A percentile compares a stretch with the other conserved stretches of the same genome.
These are phyloP conservation scores for Ustilago esculenta DNA, from an alignment of 1,284 basidiomycete species.

Conservation along the genomic window DNA sequence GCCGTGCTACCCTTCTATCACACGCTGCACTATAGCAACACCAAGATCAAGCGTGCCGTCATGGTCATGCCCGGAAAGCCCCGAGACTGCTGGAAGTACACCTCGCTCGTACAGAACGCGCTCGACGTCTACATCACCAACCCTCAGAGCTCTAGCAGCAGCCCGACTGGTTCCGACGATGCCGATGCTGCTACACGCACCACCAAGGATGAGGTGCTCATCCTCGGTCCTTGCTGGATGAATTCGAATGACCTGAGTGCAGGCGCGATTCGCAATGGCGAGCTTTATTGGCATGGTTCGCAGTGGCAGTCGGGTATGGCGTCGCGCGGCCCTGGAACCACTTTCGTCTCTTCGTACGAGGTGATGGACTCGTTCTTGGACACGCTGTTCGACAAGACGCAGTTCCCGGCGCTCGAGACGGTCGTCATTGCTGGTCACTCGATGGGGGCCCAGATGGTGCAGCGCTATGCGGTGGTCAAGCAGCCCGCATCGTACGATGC, in stretches of 20 bases:
- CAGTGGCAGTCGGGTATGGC: constrained; percentile 59
- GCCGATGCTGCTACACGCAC: background rate
- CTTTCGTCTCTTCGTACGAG: constrained; percentile 46
- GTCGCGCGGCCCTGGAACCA: constrained; percentile 30
- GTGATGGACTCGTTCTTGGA: constrained; percentile 55
- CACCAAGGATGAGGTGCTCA: constrained; percentile 40
- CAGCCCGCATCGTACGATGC: constrained; percentile 47
- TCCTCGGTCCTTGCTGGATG: constrained; percentile 57
- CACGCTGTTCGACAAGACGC: constrained; percentile 49
- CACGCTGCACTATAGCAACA: constrained; percentile 30
- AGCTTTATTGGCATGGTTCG: constrained; percentile 52
- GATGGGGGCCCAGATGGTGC: constrained; percentile 60
- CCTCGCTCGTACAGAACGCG: constrained; percentile 55
- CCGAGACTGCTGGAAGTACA: constrained; percentile 62
- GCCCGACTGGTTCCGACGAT: constrained; percentile 5
- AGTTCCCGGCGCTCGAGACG: constrained; percentile 51
- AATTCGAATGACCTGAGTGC: constrained; percentile 45
- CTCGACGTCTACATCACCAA: constrained; percentile 35
- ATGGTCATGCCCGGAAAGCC: constrained; percentile 62
- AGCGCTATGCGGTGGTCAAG: constrained; percentile 54
- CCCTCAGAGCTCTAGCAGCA: constrained; percentile 18
- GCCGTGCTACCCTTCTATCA: constrained; percentile 60
- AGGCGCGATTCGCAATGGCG: constrained; percentile 40
- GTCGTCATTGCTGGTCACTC: constrained; percentile 60
- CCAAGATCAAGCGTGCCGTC: constrained; percentile 58